Evolutionary conservation across 805 yeast species (phyloP).

Genomic region (Starmerella potacharoeniae): DNA sequence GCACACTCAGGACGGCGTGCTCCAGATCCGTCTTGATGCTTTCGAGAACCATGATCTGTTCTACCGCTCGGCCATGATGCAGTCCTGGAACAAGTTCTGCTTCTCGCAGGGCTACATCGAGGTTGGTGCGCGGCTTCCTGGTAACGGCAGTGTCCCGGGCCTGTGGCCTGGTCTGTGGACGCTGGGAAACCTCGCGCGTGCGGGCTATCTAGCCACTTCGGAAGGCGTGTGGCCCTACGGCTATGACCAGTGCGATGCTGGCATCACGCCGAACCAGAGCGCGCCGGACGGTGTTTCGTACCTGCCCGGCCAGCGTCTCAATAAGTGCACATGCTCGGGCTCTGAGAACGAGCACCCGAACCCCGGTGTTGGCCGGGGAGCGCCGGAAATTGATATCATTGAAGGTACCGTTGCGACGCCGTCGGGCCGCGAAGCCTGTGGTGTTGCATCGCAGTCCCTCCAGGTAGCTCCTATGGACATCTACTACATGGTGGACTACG

Average conservation of each 20-base stretch:
- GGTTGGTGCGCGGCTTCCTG: slow-evolving; percentile 67
- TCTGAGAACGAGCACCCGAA: slow-evolving; percentile 78
- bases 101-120: slow-evolving; percentile 76
- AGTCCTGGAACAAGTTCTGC: slow-evolving; percentile 85
- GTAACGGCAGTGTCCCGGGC: slow-evolving; percentile 66
- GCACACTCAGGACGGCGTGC: slow-evolving; percentile 62
- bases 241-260: slow-evolving; percentile 80
- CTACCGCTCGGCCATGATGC: slow-evolving; percentile 86
- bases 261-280: slow-evolving; percentile 88
- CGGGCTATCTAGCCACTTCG: slow-evolving; percentile 76
- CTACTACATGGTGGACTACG: slow-evolving; percentile 88
- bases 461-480: slow-evolving; percentile 91
- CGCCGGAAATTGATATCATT: slow-evolving; percentile 86
- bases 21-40: slow-evolving; percentile 66
- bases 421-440: slow-evolving; percentile 26
- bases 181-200: slow-evolving; percentile 83
- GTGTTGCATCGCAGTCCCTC: slow-evolving; percentile 72
- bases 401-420: slow-evolving; percentile 55
- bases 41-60: slow-evolving; percentile 62
- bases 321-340: slow-evolving; percentile 55
- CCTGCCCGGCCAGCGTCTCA: slow-evolving; percentile 73
- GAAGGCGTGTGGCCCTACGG: slow-evolving; percentile 96
- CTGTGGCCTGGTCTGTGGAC: slow-evolving; percentile 97
- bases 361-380: slow-evolving; percentile 80
- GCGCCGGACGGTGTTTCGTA: slow-evolving; percentile 80